These are phyloP conservation scores for Trapa bicornis DNA, from an alignment of 345 rosid species.

Conservation along the genomic window DNA sequence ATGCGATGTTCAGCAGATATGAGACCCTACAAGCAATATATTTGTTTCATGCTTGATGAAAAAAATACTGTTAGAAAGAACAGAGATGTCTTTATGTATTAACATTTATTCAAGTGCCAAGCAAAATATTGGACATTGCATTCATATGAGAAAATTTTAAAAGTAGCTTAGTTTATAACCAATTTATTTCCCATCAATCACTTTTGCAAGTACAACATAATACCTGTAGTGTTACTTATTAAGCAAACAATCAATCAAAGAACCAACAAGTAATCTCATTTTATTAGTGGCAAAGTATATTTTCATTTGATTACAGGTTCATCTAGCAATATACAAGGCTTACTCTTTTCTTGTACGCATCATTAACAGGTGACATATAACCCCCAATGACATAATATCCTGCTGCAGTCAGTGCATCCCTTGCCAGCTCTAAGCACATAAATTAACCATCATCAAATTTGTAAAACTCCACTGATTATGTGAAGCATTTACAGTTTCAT, in stretches of 20 bases:
- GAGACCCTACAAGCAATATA: conserved; percentile 40
- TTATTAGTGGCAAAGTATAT: not conserved
- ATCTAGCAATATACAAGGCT: not conserved
- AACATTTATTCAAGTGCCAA: not conserved
- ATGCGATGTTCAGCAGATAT: conserved; percentile 58
- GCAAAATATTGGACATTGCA: not conserved
- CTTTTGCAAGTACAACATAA: not conserved
- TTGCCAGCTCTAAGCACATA: conserved; percentile 55
- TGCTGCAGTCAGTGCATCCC: conserved; percentile 51
- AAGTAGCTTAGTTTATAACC: not conserved
- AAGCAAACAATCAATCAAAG: not conserved
- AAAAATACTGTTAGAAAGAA: not conserved
- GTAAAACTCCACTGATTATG: not conserved
- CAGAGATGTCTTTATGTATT: too few relatives aligned
- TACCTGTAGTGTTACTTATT: not conserved
- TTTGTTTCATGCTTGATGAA: not conserved
- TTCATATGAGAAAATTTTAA: not conserved
- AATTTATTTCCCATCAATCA: not conserved
- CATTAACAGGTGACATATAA: conserved; percentile 88
- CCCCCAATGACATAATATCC: conserved; percentile 74
- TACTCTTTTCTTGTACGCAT: conserved; percentile 76
- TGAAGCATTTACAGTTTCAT: not conserved
- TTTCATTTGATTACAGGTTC: not conserved
- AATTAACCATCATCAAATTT: conserved; percentile 7
- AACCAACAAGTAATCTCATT: not conserved